A percentile compares a stretch with the other conserved stretches of the same genome.
These are phyloP conservation scores for Sporopachydermia cereana DNA, from an alignment of 1,139 yeast genomes.

Conservation along the genomic window DNA sequence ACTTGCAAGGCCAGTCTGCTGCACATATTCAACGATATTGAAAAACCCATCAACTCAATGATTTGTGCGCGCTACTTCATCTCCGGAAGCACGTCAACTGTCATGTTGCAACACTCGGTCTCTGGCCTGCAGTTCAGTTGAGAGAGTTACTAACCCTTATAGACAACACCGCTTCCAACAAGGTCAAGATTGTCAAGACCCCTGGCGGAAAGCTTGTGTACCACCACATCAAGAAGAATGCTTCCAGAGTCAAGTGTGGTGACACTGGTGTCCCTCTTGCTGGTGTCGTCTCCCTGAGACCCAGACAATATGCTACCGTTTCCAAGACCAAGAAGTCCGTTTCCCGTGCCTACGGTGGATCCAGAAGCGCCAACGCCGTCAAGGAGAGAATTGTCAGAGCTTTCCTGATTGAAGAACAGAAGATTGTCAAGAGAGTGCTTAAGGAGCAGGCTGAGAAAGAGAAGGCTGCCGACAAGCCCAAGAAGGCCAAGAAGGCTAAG, in stretches of 20 bases:
- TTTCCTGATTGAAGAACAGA: constrained; percentile 98
- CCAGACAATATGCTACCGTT: constrained; percentile 91
- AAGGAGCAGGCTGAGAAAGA: constrained; percentile 90
- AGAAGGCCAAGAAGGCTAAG: constrained; percentile 12
- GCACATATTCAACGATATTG: too few relatives aligned
- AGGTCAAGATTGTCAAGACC: constrained; percentile 98
- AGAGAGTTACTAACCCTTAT: constrained; percentile 16
- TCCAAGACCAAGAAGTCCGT: constrained; percentile 97
- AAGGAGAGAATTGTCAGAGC: constrained; percentile 98
- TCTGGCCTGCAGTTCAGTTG: too few relatives aligned
- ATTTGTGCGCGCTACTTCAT: too few relatives aligned
- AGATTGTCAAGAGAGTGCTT: constrained; percentile 97
- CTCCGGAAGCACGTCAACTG: too few relatives aligned
- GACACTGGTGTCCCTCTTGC: constrained; percentile 90
- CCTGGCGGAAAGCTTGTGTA: constrained; percentile 99
- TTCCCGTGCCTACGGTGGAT: constrained; percentile 99
- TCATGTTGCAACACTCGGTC: too few relatives aligned
- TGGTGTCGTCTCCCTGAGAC: constrained; percentile 82
- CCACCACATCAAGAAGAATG: constrained; percentile 92
- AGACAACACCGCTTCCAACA: constrained; percentile 99
- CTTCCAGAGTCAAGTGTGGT: constrained; percentile 97
- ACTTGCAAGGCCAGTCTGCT: too few relatives aligned
- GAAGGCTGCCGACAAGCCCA: constrained; percentile 32
- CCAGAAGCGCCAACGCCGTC: constrained; percentile 97
- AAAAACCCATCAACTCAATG: too few relatives aligned